Percentiles rank a stretch among this genome's conserved stretches.
These are phyloP conservation scores for Ophiostoma tasmaniense DNA, from an alignment of 2,329 filamentous ascomycete genomes.

Conservation along the genomic window DNA sequence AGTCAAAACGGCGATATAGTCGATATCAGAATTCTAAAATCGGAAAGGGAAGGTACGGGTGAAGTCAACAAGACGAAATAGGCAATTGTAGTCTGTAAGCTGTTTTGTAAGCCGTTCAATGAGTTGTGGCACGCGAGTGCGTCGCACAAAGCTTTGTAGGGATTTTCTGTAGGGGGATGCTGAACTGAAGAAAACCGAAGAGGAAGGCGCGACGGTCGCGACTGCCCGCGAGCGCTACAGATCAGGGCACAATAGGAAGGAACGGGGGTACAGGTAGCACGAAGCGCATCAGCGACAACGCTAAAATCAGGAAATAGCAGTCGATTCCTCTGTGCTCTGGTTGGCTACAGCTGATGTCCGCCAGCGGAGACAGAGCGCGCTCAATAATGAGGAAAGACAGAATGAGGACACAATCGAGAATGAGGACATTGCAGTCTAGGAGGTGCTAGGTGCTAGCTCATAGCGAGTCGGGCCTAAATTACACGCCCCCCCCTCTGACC, in stretches of 20 bases:
- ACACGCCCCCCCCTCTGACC: conserved; percentile 1
- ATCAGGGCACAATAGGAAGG: conserved; percentile 3
- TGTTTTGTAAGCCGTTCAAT: not conserved
- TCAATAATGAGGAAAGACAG: too few relatives aligned
- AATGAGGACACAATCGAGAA: too few relatives aligned
- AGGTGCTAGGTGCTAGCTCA: not conserved
- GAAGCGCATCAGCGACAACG: not conserved
- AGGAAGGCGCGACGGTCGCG: not conserved
- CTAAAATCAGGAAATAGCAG: not conserved
- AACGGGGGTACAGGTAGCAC: not conserved
- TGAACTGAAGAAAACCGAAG: not conserved
- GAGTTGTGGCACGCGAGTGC: not conserved
- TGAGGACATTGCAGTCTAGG: too few relatives aligned
- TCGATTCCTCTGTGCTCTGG: not conserved
- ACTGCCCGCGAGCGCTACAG: not conserved
- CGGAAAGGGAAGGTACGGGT: too few relatives aligned
- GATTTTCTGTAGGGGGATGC: not conserved
- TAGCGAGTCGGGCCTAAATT: not conserved
- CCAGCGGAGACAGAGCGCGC: not conserved
- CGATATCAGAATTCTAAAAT: too few relatives aligned
- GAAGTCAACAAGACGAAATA: not conserved
- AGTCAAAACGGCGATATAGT: too few relatives aligned
- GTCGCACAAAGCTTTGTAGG: not conserved
- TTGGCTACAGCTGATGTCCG: not conserved
- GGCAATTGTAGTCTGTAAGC: not conserved